Percentiles rank a stretch among this genome's conserved stretches.
Evolutionary conservation across 2,329 filamentous ascomycete genomes (phyloP).

Genomic region (Fusarium humuli): DNA sequence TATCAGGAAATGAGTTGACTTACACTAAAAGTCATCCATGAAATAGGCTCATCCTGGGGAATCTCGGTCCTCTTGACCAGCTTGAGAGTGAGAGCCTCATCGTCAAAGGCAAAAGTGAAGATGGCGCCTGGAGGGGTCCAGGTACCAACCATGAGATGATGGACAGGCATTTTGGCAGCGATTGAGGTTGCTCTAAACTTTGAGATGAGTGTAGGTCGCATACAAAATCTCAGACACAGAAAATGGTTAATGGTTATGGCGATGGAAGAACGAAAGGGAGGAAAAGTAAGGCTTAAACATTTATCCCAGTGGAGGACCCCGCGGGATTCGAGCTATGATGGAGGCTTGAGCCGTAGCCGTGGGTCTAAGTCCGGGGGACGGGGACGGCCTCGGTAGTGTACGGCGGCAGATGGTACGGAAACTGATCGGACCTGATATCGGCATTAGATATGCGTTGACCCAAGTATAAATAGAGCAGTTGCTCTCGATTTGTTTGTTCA

Average conservation of each 20-base stretch:
- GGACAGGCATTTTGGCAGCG: slow-evolving; percentile 72
- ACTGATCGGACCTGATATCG: not conserved
- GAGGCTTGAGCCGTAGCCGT: not conserved
- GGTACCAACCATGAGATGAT: slow-evolving; percentile 92
- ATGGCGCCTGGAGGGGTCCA: slow-evolving; percentile 92
- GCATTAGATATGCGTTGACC: not conserved
- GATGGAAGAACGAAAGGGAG: slow-evolving; percentile 11
- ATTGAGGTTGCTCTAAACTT: slow-evolving; percentile 29
- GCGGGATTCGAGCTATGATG: slow-evolving; percentile 20
- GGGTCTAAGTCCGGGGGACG: slow-evolving; percentile 24
- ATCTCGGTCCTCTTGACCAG: slow-evolving; percentile 85
- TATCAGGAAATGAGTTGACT: slow-evolving; percentile 48
- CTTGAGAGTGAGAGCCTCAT: slow-evolving; percentile 78
- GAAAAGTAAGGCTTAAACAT: slow-evolving; percentile 43
- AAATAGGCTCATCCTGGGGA: slow-evolving; percentile 85
- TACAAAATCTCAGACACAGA: not conserved
- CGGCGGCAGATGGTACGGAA: slow-evolving; percentile 37
- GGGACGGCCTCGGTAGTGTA: slow-evolving; percentile 31
- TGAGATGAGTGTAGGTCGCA: slow-evolving; percentile 26
- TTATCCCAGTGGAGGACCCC: slow-evolving; percentile 42
- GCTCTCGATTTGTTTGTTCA: not conserved
- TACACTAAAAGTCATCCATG: slow-evolving; percentile 93
- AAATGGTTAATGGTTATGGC: slow-evolving; percentile 9
- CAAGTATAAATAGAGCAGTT: not conserved
- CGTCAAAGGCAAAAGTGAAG: slow-evolving; percentile 89